phyloP scores from a whole-genome alignment of 2,329 filamentous ascomycete genomes.

The Alternaria alternata region DNA sequence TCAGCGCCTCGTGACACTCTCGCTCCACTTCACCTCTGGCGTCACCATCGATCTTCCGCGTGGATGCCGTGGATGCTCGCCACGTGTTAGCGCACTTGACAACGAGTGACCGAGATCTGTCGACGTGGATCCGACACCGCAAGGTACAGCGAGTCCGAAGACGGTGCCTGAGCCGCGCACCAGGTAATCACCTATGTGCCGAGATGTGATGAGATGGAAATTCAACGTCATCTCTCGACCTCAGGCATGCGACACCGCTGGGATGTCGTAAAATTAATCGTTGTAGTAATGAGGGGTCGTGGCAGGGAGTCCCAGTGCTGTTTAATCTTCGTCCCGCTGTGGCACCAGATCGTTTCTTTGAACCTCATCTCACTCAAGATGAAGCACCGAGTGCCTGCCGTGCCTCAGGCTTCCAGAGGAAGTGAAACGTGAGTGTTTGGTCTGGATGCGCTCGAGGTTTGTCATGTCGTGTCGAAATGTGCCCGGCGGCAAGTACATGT shows the following conservation, averaged over 20 bases:
- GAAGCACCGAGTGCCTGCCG: constrained; percentile 27
- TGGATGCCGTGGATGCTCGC: constrained; percentile 14
- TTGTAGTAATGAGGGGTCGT: constrained; percentile 21
- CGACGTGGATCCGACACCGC: constrained; percentile 10
- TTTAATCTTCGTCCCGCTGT: constrained; percentile 31
- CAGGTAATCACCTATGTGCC: constrained; percentile 8
- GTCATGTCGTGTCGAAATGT: constrained; percentile 3
- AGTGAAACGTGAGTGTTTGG: constrained; percentile 10
- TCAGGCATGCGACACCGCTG: constrained; percentile 12
- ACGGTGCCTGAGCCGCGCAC: constrained; percentile 9
- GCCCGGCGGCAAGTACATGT: constrained; percentile 4
- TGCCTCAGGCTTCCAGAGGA: constrained; percentile 21
- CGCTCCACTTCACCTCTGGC: constrained; percentile 12
- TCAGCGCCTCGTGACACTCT: constrained; percentile 26
- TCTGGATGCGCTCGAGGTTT: constrained; percentile 8
- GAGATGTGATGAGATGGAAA: constrained; percentile 10
- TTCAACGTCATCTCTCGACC: constrained; percentile 33
- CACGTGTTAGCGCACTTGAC: constrained; percentile 23
- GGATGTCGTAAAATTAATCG: constrained; percentile 10
- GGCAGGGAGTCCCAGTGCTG: constrained; percentile 20
- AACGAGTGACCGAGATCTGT: constrained; percentile 6
- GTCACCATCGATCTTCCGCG: constrained; percentile 20
- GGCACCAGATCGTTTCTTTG: constrained; percentile 25
- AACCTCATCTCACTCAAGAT: constrained; percentile 31
- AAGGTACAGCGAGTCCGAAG: constrained; percentile 7